These are phyloP conservation scores for Corniculantispora saksenae DNA, from an alignment of 2,329 filamentous ascomycete species.

Conservation along the genomic window DNA sequence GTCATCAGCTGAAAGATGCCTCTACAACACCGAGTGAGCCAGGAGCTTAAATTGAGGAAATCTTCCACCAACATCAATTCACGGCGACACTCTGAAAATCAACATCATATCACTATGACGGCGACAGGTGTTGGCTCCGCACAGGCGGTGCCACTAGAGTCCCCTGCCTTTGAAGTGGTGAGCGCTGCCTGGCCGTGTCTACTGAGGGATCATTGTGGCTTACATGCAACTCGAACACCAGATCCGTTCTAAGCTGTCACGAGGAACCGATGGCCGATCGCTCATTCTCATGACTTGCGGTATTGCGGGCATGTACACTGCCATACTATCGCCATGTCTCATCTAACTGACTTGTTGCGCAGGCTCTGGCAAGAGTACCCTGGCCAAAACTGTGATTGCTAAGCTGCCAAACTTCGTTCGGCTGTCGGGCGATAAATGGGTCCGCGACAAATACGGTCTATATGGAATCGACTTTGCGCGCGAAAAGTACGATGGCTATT, in stretches of 20 bases:
- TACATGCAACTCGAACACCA: neutral
- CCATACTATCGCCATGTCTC: neutral
- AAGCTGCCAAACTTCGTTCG: constrained; percentile 12
- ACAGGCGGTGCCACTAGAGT: neutral
- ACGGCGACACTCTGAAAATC: neutral
- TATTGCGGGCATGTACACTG: constrained; percentile 6
- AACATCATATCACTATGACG: neutral
- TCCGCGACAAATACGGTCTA: constrained; percentile 14
- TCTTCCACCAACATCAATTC: neutral
- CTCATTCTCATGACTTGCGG: constrained; percentile 18
- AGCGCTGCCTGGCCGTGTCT: neutral
- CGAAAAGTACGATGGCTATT: constrained; percentile 10
- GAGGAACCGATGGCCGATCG: neutral
- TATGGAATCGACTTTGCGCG: constrained; percentile 17
- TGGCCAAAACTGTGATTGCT: constrained; percentile 13
- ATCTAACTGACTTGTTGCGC: neutral
- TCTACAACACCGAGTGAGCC: neutral
- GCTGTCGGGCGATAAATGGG: constrained; percentile 11
- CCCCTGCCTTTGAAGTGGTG: constrained; percentile 10
- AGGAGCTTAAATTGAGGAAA: neutral
- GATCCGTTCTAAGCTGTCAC: constrained; percentile 10
- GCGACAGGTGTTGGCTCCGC: neutral
- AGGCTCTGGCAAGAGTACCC: constrained; percentile 19
- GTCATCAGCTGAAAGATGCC: neutral
- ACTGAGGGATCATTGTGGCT: neutral